Percentiles rank a stretch among this genome's conserved stretches.
Evolutionary conservation across 2,329 filamentous ascomycete genomes (phyloP).

Genomic region (Exserohilum turcica): DNA sequence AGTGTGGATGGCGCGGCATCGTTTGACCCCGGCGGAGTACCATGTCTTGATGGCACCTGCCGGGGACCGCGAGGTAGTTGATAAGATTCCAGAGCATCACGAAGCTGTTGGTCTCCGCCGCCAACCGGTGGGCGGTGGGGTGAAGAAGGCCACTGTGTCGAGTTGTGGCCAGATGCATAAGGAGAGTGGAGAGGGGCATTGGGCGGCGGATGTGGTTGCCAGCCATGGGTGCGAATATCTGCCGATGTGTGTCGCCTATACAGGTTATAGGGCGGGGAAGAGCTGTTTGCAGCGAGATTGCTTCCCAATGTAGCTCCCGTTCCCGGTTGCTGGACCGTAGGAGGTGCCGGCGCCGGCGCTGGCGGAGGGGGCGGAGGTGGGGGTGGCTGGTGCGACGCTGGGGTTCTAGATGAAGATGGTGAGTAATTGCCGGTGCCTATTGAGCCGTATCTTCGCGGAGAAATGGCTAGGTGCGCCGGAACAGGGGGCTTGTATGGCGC

Average conservation of each 20-base stretch:
- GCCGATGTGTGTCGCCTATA: constrained; percentile 89
- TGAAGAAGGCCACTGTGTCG: constrained; percentile 69
- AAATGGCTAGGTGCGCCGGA: constrained; percentile 79
- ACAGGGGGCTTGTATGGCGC: constrained; percentile 77
- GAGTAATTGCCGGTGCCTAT: constrained; percentile 73
- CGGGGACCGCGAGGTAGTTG: constrained; percentile 63
- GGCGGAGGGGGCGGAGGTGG: constrained; percentile 67
- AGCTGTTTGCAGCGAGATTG: constrained; percentile 46
- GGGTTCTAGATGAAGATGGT: constrained; percentile 74
- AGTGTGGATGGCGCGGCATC: constrained; percentile 57
- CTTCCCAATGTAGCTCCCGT: constrained; percentile 52
- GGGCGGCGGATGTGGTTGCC: constrained; percentile 62
- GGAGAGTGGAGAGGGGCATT: constrained; percentile 63
- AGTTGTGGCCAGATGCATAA: constrained; percentile 67
- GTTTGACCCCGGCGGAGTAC: constrained; percentile 58
- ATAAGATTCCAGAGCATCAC: constrained; percentile 72
- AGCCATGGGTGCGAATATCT: constrained; percentile 77
- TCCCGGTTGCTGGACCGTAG: constrained; percentile 66
- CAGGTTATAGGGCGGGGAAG: constrained; percentile 68
- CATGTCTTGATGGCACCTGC: constrained; percentile 57
- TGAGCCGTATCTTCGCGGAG: constrained; percentile 83
- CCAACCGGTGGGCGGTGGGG: constrained; percentile 57
- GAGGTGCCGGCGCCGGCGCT: constrained; percentile 61
- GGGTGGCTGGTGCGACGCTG: constrained; percentile 64
- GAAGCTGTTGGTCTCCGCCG: constrained; percentile 69